Conservation (phyloP, 225 moss, liverwort and hornwort genomes). For the Neckera pumila region DNA sequence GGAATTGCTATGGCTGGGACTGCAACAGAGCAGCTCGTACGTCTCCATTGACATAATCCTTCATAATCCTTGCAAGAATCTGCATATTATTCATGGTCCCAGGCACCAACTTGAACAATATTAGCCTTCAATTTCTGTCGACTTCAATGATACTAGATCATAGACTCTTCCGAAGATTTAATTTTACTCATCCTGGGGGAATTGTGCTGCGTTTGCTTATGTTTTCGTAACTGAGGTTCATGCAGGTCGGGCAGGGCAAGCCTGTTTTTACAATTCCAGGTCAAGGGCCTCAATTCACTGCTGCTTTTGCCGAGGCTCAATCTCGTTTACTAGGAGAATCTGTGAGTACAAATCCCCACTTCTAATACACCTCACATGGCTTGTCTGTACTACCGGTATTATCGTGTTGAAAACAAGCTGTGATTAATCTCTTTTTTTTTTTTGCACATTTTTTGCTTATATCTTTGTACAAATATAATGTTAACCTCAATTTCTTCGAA, state of each 20-base stretch:
- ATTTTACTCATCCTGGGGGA: neutral
- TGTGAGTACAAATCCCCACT: slow-evolving; percentile 17
- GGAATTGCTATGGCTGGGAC: slow-evolving; percentile 93
- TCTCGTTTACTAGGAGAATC: slow-evolving; percentile 74
- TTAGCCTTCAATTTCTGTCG: neutral
- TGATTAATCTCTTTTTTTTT: too few species aligned
- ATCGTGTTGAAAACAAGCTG: neutral
- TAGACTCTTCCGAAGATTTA: neutral
- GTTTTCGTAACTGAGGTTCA: neutral
- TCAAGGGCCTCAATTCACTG: slow-evolving; percentile 71
- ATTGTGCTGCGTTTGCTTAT: neutral
- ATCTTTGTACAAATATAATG: too few species aligned
- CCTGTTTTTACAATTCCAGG: slow-evolving; percentile 87
- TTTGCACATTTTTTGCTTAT: too few species aligned
- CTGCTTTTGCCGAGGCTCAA: slow-evolving; percentile 81
- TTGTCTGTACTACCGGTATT: neutral
- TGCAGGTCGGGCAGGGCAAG: slow-evolving; percentile 81
- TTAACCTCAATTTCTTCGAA: neutral
- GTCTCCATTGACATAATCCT: neutral
- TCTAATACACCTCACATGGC: neutral
- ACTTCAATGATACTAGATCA: neutral
- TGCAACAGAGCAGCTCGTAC: slow-evolving; percentile 88
- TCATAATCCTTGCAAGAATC: neutral
- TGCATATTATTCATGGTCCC: neutral
- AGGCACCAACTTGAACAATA: neutral